Evolutionary conservation across 768 basidiomycete genomes (phyloP), one percentile per base, ranked within the genome.

Genomic region (Lactarius trivialis): DNA sequence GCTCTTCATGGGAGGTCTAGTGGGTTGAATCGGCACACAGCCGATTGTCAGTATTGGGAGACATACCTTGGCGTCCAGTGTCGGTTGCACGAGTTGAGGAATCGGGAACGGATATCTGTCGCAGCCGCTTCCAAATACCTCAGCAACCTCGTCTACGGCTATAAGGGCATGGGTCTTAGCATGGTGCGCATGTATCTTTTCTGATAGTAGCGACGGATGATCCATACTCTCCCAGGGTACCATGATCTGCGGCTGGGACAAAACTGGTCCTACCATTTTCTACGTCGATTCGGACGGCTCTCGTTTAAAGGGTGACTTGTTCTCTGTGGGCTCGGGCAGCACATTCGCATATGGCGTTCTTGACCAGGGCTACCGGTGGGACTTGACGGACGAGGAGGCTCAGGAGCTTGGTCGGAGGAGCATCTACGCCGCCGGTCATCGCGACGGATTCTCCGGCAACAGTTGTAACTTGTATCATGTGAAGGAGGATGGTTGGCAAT

Each of bases 181-280:
- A 99, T 99, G 96, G 93, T 93, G 58, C n/a, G 86, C 17, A 26
- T 50, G 12, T 6, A 53, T 55, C 49, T 54, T 55, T 30, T 24
- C 24, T 63, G 11, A 26, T 21, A 56, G 33, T 17, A n/a, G 37
- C 11, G 7, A 17, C 24, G 11, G 55, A n/a, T 45, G 32, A 51
- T 48, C 56, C 65, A 48, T 68, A 9, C 51, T 12, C 28, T 53
- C 4, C 53, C 12, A 95, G 93, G 97, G 97, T 55, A 99, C 97
- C 0, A 99, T 98, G 97, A 95, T 99, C 60, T 98, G 95, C 70
- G 97, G 97, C 30, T 98, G 95, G 94, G 97, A 99, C 77, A 98
- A 98, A 79, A 98, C 95, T 14, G 97, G 95, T 1, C 94, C 95
- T 21, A 85, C 92, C 24, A 79, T 99, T 30, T 98, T 94, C 78